Base-by-base conservation (phyloP, 306 rosid species). In the Begonia masoniana region DNA sequence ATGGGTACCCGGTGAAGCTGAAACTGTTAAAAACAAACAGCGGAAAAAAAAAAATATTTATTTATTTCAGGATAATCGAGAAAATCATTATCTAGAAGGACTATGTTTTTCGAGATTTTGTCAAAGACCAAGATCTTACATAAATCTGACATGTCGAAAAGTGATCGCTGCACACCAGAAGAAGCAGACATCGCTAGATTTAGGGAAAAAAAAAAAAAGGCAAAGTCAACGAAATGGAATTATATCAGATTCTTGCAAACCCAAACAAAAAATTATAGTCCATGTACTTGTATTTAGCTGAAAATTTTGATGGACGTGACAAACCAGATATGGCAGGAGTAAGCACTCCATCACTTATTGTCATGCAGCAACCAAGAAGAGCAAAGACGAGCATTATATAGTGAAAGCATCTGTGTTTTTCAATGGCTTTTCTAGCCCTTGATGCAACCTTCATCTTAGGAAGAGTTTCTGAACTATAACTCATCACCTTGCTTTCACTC, bases 261-360 rank as follows among this genome's bases (percentile, higher is more conserved):
- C 39, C 39, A 31, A 31, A 31, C 8, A 31, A 31, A 31, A 31
- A 31, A 31, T 31, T 31, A 9, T 9, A 31, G 39, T 4, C 4
- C 39, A 31, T 31, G 39, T 5, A 31, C 39, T 31, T 31, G 5
- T 31, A 31, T 31, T 31, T 31, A 31, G 39, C 39, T 31, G 47
- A 31, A 47, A 43, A 39, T 12, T 26, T 15, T 46, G 55, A 46
- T 11, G 36, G 47, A 55, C 23, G 23, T 11, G 15, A 45, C 51
- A 15, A 55, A 84, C 95, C 95, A 63, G 95, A 82, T 53, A 85
- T 84, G 41, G 87, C 83, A 47, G 95, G 95, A 50, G 92, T 79
- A 68, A 85, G 88, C 56, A 82, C 92, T 12, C 83, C 87, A 4
- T 63, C 81, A 7, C 95, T 81, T 26, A 77, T 82, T 23, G 87